Percentiles rank a stretch among this genome's conserved stretches.
Conservation (phyloP, 441 rosid genomes). For the Pelargonium australe region DNA sequence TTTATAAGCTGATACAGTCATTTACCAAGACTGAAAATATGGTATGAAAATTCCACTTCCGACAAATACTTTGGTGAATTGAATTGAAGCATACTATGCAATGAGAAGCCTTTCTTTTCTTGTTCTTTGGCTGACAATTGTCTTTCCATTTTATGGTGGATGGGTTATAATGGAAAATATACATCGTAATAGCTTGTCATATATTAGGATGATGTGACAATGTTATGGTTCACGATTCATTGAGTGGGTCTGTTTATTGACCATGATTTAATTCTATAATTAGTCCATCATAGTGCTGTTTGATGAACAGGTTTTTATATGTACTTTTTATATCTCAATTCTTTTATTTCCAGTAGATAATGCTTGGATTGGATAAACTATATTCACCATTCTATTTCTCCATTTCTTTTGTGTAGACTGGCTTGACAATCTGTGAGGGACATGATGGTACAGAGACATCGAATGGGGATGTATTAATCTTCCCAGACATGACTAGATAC, state of each 20-base stretch:
- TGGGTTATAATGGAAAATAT: not conserved
- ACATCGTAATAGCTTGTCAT: not conserved
- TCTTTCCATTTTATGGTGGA: not conserved
- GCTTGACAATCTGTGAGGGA: conserved; percentile 91
- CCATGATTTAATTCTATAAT: not conserved
- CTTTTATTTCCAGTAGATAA: not conserved
- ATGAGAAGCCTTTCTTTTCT: not conserved
- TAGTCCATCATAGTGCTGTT: not conserved
- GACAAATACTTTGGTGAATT: not conserved
- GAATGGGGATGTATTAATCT: conserved; percentile 94
- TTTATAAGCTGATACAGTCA: not conserved
- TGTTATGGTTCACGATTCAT: not conserved
- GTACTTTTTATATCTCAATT: not conserved
- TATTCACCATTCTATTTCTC: conserved; percentile 9
- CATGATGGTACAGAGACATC: conserved; percentile 98
- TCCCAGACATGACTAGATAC: conserved; percentile 98
- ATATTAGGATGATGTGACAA: not conserved
- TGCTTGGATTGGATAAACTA: conserved; percentile 2
- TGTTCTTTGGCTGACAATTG: not conserved
- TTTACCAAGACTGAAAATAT: not conserved
- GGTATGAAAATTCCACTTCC: not conserved
- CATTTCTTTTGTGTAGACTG: conserved; percentile 44
- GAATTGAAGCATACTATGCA: conserved; percentile 1
- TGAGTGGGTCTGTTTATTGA: not conserved
- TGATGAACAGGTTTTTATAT: conserved; percentile 2